These are phyloP conservation scores for Nothomitra cinnamomea DNA, from an alignment of 2,329 filamentous ascomycete species.

Conservation along the genomic window DNA sequence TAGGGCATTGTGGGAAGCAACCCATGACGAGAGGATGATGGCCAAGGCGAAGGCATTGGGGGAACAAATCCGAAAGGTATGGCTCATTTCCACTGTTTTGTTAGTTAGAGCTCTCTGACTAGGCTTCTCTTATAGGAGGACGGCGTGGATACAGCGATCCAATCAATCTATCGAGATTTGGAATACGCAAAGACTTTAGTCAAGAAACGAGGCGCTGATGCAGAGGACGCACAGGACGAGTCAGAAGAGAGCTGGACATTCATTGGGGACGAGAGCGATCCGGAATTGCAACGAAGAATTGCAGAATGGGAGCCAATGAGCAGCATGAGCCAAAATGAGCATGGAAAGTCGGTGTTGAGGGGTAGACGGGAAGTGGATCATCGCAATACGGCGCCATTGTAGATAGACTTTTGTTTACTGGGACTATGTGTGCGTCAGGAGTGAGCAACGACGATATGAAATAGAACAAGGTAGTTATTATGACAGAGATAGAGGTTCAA, in stretches of 20 bases:
- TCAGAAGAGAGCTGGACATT: constrained; percentile 86
- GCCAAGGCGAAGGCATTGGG: constrained; percentile 67
- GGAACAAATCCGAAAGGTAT: constrained; percentile 71
- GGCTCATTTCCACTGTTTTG: constrained; percentile 16
- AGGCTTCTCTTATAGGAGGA: constrained; percentile 45
- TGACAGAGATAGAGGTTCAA: not conserved
- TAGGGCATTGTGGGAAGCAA: constrained; percentile 77
- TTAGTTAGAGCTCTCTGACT: not conserved
- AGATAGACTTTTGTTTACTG: not conserved
- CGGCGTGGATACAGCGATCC: constrained; percentile 78
- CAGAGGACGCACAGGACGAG: constrained; percentile 27
- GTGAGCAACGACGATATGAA: not conserved
- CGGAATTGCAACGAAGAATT: constrained; percentile 12
- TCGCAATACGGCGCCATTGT: not conserved
- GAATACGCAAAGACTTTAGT: constrained; percentile 82
- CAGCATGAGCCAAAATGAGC: not conserved
- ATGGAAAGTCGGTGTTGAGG: not conserved
- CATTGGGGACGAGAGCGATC: constrained; percentile 45
- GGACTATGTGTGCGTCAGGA: not conserved
- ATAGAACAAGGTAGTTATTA: not conserved
- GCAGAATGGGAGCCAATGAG: constrained; percentile 9
- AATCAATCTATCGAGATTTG: constrained; percentile 83
- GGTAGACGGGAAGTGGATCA: not conserved
- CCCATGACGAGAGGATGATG: constrained; percentile 82
- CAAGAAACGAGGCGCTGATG: constrained; percentile 34